phyloP scores from a whole-genome alignment of 305 asterid species.

The Fraxinus ornus region DNA sequence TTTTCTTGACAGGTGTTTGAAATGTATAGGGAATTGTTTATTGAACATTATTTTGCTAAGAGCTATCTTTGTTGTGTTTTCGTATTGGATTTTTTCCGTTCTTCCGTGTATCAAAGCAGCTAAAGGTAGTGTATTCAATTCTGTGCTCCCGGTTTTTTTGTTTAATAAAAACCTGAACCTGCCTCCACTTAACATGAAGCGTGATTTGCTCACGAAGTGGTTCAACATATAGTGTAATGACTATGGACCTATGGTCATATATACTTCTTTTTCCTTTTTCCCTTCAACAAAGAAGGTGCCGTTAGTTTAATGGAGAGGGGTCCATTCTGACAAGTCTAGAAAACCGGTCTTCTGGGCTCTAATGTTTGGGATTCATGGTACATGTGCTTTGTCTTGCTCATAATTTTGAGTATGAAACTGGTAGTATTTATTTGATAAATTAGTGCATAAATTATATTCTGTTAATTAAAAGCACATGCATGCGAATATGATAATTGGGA shows the following conservation, averaged over 20 bases:
- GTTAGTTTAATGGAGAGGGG: too few relatives aligned
- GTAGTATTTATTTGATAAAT: too few relatives aligned
- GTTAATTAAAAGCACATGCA: too few relatives aligned
- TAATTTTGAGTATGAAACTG: not conserved
- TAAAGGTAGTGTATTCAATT: not conserved
- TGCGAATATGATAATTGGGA: too few relatives aligned
- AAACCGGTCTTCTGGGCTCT: too few relatives aligned
- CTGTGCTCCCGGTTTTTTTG: not conserved
- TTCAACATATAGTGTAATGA: too few relatives aligned
- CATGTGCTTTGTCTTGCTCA: too few relatives aligned
- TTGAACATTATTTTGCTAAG: slow-evolving; percentile 10
- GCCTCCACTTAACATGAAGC: not conserved
- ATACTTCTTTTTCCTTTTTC: not conserved
- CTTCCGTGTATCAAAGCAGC: not conserved
- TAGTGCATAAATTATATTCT: too few relatives aligned
- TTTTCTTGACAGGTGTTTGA: slow-evolving; percentile 18
- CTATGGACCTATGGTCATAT: too few relatives aligned
- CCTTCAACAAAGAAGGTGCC: too few relatives aligned
- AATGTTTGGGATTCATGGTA: too few relatives aligned
- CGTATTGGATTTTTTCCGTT: not conserved
- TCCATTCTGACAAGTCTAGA: too few relatives aligned
- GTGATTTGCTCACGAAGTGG: not conserved
- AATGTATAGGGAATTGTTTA: slow-evolving; percentile 13
- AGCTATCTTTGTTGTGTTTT: slow-evolving; percentile 20
- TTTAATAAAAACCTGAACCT: not conserved